Base-by-base conservation (phyloP, 2,329 filamentous ascomycete species). In the Cercospora sp. region DNA sequence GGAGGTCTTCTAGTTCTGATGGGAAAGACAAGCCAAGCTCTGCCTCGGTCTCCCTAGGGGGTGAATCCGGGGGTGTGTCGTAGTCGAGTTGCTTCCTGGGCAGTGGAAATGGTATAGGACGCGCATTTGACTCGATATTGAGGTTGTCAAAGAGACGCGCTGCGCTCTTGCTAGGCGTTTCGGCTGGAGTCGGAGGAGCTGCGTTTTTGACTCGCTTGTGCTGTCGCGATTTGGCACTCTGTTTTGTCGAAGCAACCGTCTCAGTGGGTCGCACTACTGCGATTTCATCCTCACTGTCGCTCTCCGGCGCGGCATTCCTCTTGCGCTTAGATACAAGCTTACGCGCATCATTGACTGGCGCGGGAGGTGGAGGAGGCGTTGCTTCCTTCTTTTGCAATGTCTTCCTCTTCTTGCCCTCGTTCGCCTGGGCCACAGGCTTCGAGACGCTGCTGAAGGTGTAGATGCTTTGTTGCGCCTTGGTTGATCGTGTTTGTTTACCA, bases 1-100 rank as follows among this genome's bases (percentile, higher is more conserved):
- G 76, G 8, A 84, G 75, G 51, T 83, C 80, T 68, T 81, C 77
- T 9, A 84, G 76, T 67, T 81, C 80, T 42, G 72, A 69, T 4
- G 83, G 82, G 60, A 83, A 75, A 13, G 72, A 66, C 1, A 69
- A 48, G 51, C 70, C 60, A 28, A 71, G 55, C 33, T 72, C 69
- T 6, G 64, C 39, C 23, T 70, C 66, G 9, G 28, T 36, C 7
- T 59, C 55, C 8, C 9, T 72, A 65, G 23, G 55, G 64, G 77
- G 77, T 13, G 76, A 78, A 13, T 72, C 66, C 13, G 77, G 77
- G 10, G 78, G 78, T n/a, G 76, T 80, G 36, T 76, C 72, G 58
- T 75, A 73, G 4, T 71, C 71, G 6, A 68, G 53, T 53, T 72
- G 63, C 42, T 71, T 66, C 16, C 69, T 66, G 4, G 62, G 65